These are phyloP conservation scores for Cicer cuneatum DNA, from an alignment of 306 rosid species.

Conservation along the genomic window DNA sequence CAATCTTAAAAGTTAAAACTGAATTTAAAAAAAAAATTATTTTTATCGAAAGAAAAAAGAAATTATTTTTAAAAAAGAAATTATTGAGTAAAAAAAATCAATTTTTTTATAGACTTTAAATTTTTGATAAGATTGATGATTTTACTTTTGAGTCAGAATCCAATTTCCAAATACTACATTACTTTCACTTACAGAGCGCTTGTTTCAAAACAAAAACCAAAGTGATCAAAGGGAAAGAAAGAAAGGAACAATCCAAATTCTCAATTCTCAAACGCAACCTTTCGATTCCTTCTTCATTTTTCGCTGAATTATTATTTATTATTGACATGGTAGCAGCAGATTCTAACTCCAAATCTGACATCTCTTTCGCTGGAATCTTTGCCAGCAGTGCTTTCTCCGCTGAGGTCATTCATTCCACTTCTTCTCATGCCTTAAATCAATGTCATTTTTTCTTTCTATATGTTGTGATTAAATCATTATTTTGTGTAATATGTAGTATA, in stretches of 20 bases:
- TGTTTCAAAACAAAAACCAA: not conserved
- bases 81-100: too few relatives aligned
- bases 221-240: not conserved
- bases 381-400: slow-evolving; percentile 81
- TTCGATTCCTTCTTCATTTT: not conserved
- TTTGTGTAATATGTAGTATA: not conserved
- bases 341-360: slow-evolving; percentile 63
- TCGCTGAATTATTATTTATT: not conserved
- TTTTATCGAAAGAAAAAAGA: too few relatives aligned
- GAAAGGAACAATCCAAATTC: not conserved
- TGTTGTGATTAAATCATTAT: not conserved
- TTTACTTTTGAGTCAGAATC: too few relatives aligned
- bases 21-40: too few relatives aligned
- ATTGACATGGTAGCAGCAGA: slow-evolving; percentile 64
- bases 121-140: too few relatives aligned
- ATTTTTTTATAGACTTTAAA: too few relatives aligned
- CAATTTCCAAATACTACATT: not conserved
- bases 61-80: too few relatives aligned
- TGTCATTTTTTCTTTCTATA: not conserved
- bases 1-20: too few relatives aligned
- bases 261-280: not conserved
- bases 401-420: slow-evolving; percentile 54
- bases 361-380: slow-evolving; percentile 67
- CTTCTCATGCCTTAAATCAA: not conserved
- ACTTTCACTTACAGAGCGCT: not conserved